Evolutionary conservation across 1,139 yeast species (phyloP), one percentile per base, ranked within the genome.

Genomic region (Debaryomyces psychrophilus): DNA sequence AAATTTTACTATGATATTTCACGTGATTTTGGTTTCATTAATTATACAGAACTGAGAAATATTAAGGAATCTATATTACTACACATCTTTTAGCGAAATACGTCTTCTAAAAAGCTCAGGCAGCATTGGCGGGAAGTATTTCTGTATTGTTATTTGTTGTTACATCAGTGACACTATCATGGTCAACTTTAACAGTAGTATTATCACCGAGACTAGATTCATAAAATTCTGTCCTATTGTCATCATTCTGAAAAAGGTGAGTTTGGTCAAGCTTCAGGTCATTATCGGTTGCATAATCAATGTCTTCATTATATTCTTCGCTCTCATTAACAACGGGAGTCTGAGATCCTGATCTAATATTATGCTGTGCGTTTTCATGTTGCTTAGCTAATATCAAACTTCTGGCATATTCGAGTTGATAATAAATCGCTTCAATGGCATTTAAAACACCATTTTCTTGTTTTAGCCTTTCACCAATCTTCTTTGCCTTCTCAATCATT

Each of bases 391-490:
- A 48, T 42, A 76, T 76, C 52, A 79, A 66, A 45, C 73, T 76
- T 50, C 78, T 68, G 2, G 97, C 89, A 61, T 92, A 92, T 45
- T 85, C 93, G 64, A 90, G 64, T 53, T 90, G 90, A 1, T 82
- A 76, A 65, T 92, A 92, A 15, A 92, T 87, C 9, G 81, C 69
- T 49, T 82, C 85, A 42, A 92, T 82, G 0, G 98, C 98, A 23
- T 74, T 74, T 17, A 70, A 68, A 6, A 90, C 97, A 2, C 99
- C 99, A 57, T 85, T 71, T 60, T 92, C 98, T 20, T 68, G 68
- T 12, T 79, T 65, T 46, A 92, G 87, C 43, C 75, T 74, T 37
- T 71, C 76, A 23, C 95, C 88, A 12, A 89, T 69, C 18, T 66
- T 67, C 38, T 68, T 70, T 0, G 97, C 96, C 56, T 79, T 85